Evolutionary conservation across 106 monocot genomes (phyloP), one percentile per base, ranked within the genome.

Genomic region (Gastrodia elata): DNA sequence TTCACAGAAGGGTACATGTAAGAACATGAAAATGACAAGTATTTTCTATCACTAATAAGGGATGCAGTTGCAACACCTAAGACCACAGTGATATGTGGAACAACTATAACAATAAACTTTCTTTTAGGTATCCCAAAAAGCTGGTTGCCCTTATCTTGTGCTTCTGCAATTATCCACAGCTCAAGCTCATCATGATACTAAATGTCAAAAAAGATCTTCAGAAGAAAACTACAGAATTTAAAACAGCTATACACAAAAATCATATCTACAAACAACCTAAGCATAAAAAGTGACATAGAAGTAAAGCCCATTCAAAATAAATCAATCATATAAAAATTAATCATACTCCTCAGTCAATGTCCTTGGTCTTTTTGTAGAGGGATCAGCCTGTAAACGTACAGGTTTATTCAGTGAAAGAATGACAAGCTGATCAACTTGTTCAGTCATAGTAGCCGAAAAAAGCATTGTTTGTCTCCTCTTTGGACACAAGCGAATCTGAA

Each of bases 371-470:
- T 88, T 97, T 13, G 90, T 74, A 36, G 90, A 93, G 0, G 97
- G 97, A 79, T 97, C 97, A 77, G 97, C 97, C 72, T 93, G 77
- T 73, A 97, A 83, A 14, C 97, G 89, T 39, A 97, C 86, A 44
- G 97, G 97, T 76, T 88, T 90, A 35, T 82, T 84, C 26, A 97
- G 71, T 18, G 97, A 97, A 71, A 97, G 97, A 38, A 83, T 86
- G 30, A 86, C 86, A 70, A 97, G 93, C 41, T 84, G 82, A 80
- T 91, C 83, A 75, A 97, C 86, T 97, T 97, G 93, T 84, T 97
- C 97, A 43, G 90, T 97, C 97, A 97, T 97, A 32, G 97, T 97
- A 40, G 97, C 97, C 81, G 97, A 97, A 44, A 97, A 97, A 11
- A 97, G 80, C 97, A 97, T 90, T 36, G 97, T 93, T 74, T 97